Evolutionary conservation across 352 stramenopile genomes (phyloP).

Genomic region (Pythium rhizo-oryzae): DNA sequence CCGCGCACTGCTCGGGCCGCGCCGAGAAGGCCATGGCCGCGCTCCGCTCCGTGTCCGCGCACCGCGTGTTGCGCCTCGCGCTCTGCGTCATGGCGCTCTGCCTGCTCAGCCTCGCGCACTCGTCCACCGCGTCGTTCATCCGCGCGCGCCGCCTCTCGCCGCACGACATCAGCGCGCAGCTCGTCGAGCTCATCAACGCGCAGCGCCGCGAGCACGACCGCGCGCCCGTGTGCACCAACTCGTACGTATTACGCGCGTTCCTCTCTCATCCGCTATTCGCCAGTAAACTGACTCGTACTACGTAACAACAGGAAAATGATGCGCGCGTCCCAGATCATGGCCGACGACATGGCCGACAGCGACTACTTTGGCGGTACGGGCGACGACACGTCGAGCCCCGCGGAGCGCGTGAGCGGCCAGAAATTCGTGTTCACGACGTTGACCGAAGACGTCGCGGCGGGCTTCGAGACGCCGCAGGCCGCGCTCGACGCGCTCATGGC

Average conservation of each 20-base stretch:
- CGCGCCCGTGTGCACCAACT: constrained; percentile 29
- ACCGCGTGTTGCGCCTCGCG: constrained; percentile 13
- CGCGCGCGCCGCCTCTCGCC: constrained; percentile 16
- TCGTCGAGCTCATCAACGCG: constrained; percentile 32
- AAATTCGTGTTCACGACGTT: constrained; percentile 46
- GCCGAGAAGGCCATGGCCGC: constrained; percentile 10
- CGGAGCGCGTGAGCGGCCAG: constrained; percentile 43
- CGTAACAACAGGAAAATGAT: constrained; percentile 29
- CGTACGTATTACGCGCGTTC: constrained; percentile 7
- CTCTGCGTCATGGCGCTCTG: constrained; percentile 19
- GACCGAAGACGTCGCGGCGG: constrained; percentile 38
- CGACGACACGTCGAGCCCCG: constrained; percentile 51
- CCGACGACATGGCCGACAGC: constrained; percentile 32
- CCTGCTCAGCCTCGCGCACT: not conserved
- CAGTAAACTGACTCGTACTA: not conserved
- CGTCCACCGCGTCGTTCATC: constrained; percentile 26
- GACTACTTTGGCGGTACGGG: constrained; percentile 37
- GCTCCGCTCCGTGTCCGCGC: not conserved
- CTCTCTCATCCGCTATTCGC: no score
- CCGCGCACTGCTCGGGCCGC: not conserved
- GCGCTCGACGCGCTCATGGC: constrained; percentile 35
- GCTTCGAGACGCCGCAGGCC: constrained; percentile 24
- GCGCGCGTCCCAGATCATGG: constrained; percentile 30
- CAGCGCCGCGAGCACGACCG: constrained; percentile 23
- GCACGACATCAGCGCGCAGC: constrained; percentile 25